Conservation (phyloP, 805 yeast species). For the Maudiozyma serrabonitensis region DNA sequence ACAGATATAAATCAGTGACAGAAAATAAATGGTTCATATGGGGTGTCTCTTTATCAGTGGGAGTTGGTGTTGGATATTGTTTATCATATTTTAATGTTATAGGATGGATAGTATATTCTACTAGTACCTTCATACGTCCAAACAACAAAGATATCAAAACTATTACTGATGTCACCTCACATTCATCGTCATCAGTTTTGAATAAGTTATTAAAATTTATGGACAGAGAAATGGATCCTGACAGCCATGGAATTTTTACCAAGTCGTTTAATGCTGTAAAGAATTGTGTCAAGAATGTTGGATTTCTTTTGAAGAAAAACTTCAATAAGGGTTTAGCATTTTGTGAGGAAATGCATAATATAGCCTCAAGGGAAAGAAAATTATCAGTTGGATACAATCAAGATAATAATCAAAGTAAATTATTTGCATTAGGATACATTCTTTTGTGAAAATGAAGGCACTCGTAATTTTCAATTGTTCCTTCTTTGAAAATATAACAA, state of each 20-base stretch:
- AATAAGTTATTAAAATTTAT: not conserved
- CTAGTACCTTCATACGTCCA: not conserved
- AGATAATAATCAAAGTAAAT: constrained; percentile 7
- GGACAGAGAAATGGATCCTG: constrained; percentile 2
- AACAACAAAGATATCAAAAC: not conserved
- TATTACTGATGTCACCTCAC: not conserved
- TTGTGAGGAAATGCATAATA: not conserved
- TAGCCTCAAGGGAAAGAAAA: not conserved
- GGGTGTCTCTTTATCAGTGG: constrained; percentile 24
- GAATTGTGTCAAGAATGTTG: not conserved
- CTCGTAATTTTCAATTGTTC: not conserved
- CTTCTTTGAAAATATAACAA: too few species aligned
- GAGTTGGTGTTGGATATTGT: constrained; percentile 26
- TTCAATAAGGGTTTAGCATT: not conserved
- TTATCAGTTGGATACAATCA: not conserved
- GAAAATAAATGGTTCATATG: constrained; percentile 10
- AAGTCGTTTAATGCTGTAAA: not conserved
- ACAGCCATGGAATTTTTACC: not conserved
- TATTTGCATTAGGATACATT: constrained; percentile 13
- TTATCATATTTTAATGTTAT: constrained; percentile 15
- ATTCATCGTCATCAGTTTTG: not conserved
- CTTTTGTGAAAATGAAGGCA: not conserved
- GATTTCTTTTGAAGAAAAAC: not conserved
- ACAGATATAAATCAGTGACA: not conserved
- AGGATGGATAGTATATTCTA: not conserved